Conservation (phyloP, 164 flowering plant species). For the Umbellularia californica region DNA sequence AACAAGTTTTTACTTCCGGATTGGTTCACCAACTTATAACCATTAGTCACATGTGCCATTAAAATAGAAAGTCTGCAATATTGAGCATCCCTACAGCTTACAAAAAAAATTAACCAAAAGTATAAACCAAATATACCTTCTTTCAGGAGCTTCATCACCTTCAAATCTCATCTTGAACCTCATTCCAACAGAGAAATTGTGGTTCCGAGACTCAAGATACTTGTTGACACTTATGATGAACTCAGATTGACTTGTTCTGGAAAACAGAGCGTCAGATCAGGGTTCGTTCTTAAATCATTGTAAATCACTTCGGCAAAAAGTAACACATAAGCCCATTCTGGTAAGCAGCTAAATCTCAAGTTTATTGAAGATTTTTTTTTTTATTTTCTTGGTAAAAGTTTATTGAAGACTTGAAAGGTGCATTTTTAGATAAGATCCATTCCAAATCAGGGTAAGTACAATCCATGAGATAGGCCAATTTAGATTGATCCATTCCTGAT, state of each 20-base stretch:
- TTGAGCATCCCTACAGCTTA: not conserved
- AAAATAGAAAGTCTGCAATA: not conserved
- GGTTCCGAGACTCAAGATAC: slow-evolving; percentile 70
- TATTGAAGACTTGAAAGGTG: not conserved
- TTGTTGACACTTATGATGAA: slow-evolving; percentile 80
- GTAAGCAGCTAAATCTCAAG: not conserved
- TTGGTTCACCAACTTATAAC: too few species aligned
- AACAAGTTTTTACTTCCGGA: too few species aligned
- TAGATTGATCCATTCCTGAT: not conserved
- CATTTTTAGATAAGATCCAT: not conserved
- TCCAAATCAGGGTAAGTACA: not conserved
- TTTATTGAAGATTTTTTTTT: too few species aligned
- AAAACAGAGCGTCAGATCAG: not conserved
- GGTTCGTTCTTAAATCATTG: not conserved
- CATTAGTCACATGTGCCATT: too few species aligned
- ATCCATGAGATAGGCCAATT: not conserved
- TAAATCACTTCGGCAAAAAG: not conserved
- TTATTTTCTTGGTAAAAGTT: too few species aligned
- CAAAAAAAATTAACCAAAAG: not conserved
- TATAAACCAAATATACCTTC: slow-evolving; percentile 47
- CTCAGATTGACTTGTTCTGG: slow-evolving; percentile 83
- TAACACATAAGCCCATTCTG: not conserved
- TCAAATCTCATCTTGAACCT: slow-evolving; percentile 95
- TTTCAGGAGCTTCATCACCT: slow-evolving; percentile 96
- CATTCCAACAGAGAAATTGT: slow-evolving; percentile 80